Evolutionary conservation across 1,139 yeast genomes (phyloP).

Genomic region (Geotrichum candidum): DNA sequence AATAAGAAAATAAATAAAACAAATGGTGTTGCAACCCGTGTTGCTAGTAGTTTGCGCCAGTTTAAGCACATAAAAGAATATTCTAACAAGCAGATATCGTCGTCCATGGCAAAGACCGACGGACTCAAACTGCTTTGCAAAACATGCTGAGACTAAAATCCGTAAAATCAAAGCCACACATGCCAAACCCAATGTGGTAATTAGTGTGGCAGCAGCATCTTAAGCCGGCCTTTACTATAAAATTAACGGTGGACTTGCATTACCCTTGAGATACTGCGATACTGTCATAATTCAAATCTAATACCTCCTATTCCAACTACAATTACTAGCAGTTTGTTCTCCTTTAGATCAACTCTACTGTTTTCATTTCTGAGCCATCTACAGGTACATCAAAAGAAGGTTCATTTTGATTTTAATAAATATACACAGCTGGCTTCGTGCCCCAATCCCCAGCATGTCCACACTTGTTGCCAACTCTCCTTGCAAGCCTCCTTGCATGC

Average conservation of each 20-base stretch:
- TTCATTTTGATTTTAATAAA: background rate
- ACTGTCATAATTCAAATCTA: background rate
- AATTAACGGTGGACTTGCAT: background rate
- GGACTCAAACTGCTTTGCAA: too few species aligned
- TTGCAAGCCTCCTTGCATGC: background rate
- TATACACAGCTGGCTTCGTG: background rate
- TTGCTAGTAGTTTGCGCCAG: too few species aligned
- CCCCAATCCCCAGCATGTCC: background rate
- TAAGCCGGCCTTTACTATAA: too few species aligned
- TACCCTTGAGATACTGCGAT: background rate
- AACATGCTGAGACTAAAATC: background rate
- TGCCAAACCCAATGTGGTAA: background rate
- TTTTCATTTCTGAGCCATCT: background rate
- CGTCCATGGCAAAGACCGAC: too few species aligned
- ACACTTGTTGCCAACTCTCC: background rate
- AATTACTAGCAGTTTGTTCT: background rate
- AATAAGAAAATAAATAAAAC: background rate
- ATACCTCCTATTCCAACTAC: background rate
- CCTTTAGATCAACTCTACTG: background rate
- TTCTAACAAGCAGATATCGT: too few species aligned
- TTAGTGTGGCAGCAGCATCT: background rate
- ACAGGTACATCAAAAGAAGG: background rate
- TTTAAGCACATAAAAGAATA: too few species aligned
- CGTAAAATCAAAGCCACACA: background rate
- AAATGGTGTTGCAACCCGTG: background rate